Percentiles rank a stretch among this genome's conserved stretches.
phyloP scores from a whole-genome alignment of 176 grass and related monocot genomes.

The Elaeis guineensis region DNA sequence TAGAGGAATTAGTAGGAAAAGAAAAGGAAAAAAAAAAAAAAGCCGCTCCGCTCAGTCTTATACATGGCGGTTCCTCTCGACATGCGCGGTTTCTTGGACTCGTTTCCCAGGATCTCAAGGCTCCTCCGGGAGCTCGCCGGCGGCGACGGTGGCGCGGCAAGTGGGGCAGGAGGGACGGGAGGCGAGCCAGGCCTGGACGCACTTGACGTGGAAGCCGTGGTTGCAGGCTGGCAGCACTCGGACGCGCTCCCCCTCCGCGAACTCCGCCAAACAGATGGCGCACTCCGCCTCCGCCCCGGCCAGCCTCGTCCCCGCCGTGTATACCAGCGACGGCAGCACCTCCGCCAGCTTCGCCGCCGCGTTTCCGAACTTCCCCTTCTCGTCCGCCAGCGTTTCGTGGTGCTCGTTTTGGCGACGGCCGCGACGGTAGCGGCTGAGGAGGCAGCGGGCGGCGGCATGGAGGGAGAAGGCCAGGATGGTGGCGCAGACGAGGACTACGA shows the following conservation, averaged over 20 bases:
- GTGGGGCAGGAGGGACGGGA: conserved; percentile 26
- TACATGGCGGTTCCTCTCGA: too few relatives aligned
- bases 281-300: conserved; percentile 34
- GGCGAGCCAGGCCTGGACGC: conserved; percentile 32
- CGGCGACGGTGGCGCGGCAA: conserved; percentile 9
- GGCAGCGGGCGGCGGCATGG: conserved; percentile 56
- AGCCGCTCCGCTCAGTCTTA: too few relatives aligned
- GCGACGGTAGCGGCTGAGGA: conserved; percentile 29
- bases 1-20: too few relatives aligned
- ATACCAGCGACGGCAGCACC: conserved; percentile 6
- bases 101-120: too few relatives aligned
- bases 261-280: conserved; percentile 55
- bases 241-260: conserved; percentile 37
- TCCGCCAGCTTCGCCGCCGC: background rate
- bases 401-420: conserved; percentile 1
- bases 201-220: conserved; percentile 34
- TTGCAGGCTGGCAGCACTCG: conserved; percentile 29
- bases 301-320: conserved; percentile 35
- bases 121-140: too few relatives aligned
- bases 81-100: too few relatives aligned
- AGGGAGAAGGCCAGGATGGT: conserved; percentile 74
- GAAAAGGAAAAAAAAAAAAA: too few relatives aligned
- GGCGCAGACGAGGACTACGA: conserved; percentile 73
- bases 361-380: conserved; percentile 26
- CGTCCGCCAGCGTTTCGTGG: background rate